Evolutionary conservation across 2,329 filamentous ascomycete species (phyloP).

Genomic region (Onygenales sp.): DNA sequence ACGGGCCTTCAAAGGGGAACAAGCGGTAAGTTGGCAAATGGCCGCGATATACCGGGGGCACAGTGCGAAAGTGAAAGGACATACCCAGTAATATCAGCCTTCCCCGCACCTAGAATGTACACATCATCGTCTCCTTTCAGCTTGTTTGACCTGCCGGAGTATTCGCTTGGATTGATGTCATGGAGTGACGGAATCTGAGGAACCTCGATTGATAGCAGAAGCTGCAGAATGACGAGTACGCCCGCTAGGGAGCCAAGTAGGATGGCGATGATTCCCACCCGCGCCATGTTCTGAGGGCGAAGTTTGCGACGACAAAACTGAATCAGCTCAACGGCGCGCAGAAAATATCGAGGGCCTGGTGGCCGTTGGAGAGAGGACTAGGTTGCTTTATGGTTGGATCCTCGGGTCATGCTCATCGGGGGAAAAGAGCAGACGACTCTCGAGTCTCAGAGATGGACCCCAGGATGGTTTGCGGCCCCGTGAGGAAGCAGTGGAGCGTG

Average conservation of each 20-base stretch:
- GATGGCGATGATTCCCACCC: constrained; percentile 2
- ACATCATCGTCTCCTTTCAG: constrained; percentile 27
- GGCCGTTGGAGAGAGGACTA: no score
- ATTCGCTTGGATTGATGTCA: constrained; percentile 15
- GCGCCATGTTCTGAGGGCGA: constrained; percentile 1
- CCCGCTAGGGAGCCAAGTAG: constrained; percentile 4
- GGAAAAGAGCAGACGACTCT: no score
- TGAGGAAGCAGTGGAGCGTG: no score
- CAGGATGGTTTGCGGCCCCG: no score
- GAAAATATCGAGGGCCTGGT: no score
- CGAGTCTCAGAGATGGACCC: no score
- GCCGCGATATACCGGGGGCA: not conserved
- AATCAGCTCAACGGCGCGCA: no score
- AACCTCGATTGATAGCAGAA: constrained; percentile 17
- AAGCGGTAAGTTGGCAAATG: not conserved
- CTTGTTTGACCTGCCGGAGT: constrained; percentile 13
- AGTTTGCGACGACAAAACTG: no score
- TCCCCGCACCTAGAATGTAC: constrained; percentile 60
- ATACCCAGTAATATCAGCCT: constrained; percentile 63
- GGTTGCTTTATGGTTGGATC: no score
- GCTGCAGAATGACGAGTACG: constrained; percentile 23
- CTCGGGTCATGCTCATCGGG: no score
- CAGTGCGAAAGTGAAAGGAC: constrained; percentile 7
- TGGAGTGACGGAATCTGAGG: constrained; percentile 10
- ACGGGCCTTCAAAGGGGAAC: constrained; percentile 52